Conservation (phyloP, 768 basidiomycete species). For the Chalciporus sphaerocephalus region DNA sequence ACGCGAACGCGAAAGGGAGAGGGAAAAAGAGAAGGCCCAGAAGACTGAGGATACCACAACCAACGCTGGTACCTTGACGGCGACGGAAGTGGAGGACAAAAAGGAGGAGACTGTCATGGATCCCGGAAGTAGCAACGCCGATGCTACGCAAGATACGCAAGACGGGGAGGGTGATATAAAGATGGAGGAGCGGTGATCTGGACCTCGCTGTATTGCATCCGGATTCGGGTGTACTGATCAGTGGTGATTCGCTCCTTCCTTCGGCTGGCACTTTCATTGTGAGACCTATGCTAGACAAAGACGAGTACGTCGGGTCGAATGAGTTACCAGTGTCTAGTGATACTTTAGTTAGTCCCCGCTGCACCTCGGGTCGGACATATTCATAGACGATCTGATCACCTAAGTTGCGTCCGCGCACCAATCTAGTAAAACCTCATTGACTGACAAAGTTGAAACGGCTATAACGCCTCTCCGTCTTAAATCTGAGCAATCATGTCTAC, state of each 20-base stretch:
- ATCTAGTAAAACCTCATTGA: not conserved
- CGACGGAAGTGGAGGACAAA: slow-evolving; percentile 21
- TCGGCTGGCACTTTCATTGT: not conserved
- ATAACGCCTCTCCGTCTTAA: slow-evolving; percentile 1
- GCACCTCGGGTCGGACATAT: not conserved
- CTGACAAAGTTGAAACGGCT: not conserved
- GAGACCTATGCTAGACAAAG: too few relatives aligned
- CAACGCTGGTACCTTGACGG: slow-evolving; percentile 13
- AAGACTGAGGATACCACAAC: slow-evolving; percentile 21
- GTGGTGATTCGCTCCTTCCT: not conserved
- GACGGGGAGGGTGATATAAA: slow-evolving; percentile 45
- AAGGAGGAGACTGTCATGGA: slow-evolving; percentile 21
- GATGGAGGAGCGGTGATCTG: slow-evolving; percentile 41
- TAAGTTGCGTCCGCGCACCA: not conserved
- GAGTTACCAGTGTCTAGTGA: not conserved
- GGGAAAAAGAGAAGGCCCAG: slow-evolving; percentile 29
- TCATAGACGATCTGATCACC: not conserved
- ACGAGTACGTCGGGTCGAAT: not conserved
- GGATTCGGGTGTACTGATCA: not conserved
- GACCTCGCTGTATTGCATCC: not conserved
- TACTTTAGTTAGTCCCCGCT: not conserved
- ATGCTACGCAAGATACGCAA: slow-evolving; percentile 17
- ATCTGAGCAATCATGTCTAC: slow-evolving; percentile 25
- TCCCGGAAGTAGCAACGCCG: slow-evolving; percentile 16
- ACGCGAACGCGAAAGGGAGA: slow-evolving; percentile 36